phyloP scores from a whole-genome alignment of 176 grass and related monocot genomes.

The Oryza glaberrima region DNA sequence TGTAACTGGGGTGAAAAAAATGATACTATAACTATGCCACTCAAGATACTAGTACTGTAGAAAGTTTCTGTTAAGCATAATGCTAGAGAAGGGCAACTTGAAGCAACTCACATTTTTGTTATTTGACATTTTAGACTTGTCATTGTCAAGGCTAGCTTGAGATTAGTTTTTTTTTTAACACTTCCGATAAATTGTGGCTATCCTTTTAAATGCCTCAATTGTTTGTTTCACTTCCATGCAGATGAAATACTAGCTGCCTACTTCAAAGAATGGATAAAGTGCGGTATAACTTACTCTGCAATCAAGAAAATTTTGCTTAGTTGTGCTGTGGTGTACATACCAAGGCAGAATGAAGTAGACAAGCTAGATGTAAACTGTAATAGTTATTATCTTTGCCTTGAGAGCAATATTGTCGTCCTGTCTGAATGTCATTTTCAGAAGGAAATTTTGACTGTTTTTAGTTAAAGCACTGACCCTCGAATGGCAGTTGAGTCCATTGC shows the following conservation, averaged over 20 bases:
- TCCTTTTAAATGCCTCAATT: not conserved
- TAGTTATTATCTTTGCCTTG: not conserved
- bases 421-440: not conserved
- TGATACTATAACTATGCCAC: not conserved
- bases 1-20: not conserved
- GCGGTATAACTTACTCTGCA: not conserved
- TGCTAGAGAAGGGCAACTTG: not conserved
- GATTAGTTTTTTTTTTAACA: not conserved
- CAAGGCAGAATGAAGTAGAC: not conserved
- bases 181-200: not conserved
- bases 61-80: not conserved
- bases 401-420: slow-evolving; percentile 8
- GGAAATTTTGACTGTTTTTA: not conserved
- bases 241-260: slow-evolving; percentile 20
- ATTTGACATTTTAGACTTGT: not conserved
- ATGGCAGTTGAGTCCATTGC: not conserved
- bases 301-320: slow-evolving; percentile 11
- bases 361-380: not conserved
- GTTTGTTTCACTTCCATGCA: slow-evolving; percentile 30
- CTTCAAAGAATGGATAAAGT: not conserved
- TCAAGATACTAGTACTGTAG: not conserved
- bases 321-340: slow-evolving; percentile 22
- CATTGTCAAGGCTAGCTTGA: not conserved
- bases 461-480: not conserved
- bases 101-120: not conserved